Evolutionary conservation across 2,329 filamentous ascomycete genomes (phyloP).

Genomic region (Penicillium sp.): DNA sequence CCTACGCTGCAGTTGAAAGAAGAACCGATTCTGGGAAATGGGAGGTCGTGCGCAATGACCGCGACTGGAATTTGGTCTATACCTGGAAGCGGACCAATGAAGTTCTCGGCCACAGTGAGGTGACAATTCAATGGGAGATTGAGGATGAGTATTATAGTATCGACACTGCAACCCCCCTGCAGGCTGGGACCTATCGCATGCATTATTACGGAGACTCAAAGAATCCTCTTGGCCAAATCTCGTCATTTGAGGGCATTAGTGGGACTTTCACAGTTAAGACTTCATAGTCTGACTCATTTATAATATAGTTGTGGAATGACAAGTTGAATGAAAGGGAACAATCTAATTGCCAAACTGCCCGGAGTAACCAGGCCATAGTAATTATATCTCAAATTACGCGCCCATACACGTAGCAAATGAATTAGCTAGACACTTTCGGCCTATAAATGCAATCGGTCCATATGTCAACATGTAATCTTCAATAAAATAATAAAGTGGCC

Average conservation of each 20-base stretch:
- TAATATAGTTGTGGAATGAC: not conserved
- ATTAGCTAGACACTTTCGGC: not conserved
- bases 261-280: constrained; percentile 41
- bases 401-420: not conserved
- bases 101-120: constrained; percentile 72
- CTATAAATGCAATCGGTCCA: not conserved
- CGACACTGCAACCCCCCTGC: constrained; percentile 33
- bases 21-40: constrained; percentile 54
- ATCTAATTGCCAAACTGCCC: not conserved
- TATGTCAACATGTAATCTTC: not conserved
- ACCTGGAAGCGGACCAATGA: constrained; percentile 72
- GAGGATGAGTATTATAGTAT: constrained; percentile 53
- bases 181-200: constrained; percentile 69
- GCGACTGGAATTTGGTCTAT: constrained; percentile 80
- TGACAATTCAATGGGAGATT: constrained; percentile 77
- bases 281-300: constrained; percentile 4
- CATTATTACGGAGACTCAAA: constrained; percentile 85
- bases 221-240: constrained; percentile 59
- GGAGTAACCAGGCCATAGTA: not conserved
- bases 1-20: constrained; percentile 73
- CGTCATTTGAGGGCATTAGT: constrained; percentile 67
- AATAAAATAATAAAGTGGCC: constrained; percentile 1
- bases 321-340: not conserved
- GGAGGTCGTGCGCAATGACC: constrained; percentile 67
- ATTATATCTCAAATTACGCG: constrained; percentile 1